Base-by-base conservation (phyloP, 352 stramenopile genomes). In the Halophytophthora batemanensis region DNA sequence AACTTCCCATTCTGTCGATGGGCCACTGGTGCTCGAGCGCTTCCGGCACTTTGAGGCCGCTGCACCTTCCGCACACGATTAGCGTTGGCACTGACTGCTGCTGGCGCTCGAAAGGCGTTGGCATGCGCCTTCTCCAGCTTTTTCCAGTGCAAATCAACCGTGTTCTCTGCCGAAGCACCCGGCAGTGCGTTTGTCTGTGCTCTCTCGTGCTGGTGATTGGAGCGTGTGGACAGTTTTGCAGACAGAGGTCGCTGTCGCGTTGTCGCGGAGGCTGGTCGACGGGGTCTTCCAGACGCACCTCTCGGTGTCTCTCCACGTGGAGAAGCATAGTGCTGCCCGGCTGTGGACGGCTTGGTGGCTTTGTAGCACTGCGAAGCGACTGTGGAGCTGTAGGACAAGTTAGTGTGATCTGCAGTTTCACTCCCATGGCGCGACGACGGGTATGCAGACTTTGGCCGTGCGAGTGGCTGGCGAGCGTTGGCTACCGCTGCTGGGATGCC, bases 331-430 rank as follows among this genome's bases (percentile, higher is more conserved):
- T 73, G 63, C 19, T 72, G 49, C 1, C 61, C 62, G 29, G 72
- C 68, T 13, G 55, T 58, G 0, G 74, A 79, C 5, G 66, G 73
- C 25, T 79, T 83, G 12, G 58, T 65, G 3, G 65, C 58, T 39
- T 84, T 84, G 58, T 86, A 88, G 45, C 72, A 87, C 13, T 84
- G 68, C 18, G 74, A 71, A 13, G 74, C 74, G 22, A 90, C 74
- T 3, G 67, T 86, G 12, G 70, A 66, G 49, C 66, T 81, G 50
- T 87, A 88, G 0, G 77, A 86, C 12, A 85, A 41, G 47, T 86
- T 60, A 10, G 33, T 33, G 43, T 17, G 31, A 10, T 46, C 44
- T 18, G 45, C 23, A 2, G 52, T 46, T 1, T 37, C 53, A 2
- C 10, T 38, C 15, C 21, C 21, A 42, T 35, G 15, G 25, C 46